Evolutionary conservation across 192 early-diverging fungal species (phyloP), one percentile per base, ranked within the genome.

Genomic region (Neocallimastix lanati): DNA sequence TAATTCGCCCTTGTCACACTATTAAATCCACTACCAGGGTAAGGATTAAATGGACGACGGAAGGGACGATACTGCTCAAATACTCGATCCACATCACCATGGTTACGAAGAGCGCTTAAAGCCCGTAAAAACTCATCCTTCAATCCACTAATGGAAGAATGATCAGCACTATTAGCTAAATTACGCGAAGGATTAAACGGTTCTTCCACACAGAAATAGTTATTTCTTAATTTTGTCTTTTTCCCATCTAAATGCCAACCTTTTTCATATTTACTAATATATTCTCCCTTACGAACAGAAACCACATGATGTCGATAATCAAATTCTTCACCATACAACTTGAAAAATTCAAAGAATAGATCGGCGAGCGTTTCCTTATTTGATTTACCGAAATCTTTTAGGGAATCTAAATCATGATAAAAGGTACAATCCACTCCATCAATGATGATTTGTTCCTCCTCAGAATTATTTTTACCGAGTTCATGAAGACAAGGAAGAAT

Each of bases 131-230:
- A 94, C 84, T 98, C 96, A n/a, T 85, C 81, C 29, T 91, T 84
- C 77, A 98, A 82, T 16, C 95, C 96, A 33, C 89, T 88, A 11
- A 96, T 91, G 13, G 92, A 91, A 0, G 87, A 85, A 29, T 85
- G 88, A 84, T 97, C 95, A 3, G 94, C 94, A 28, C 93, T 94
- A 79, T 98, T 96, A 0, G 93, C 96, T 5, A 98, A 87, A 77
- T 98, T 98, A 35, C 95, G 88, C 80, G 88, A 87, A 0, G 92
- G 91, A 80, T 94, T 91, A 81, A 98, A 94, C 12, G 96, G 96
- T 33, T 33, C 30, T 11, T 33, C 30, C 30, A 33, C 30, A 33
- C 30, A 33, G 11, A 33, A 33, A 33, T 84, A 93, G 83, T 37
- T 88, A 87, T 80, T 89, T 91, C 21, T 88, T 83, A 29, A 86